Percentiles rank a stretch among this genome's conserved stretches.
These are phyloP conservation scores for Candida hungchunana DNA, from an alignment of 805 yeast genomes.

Conservation along the genomic window DNA sequence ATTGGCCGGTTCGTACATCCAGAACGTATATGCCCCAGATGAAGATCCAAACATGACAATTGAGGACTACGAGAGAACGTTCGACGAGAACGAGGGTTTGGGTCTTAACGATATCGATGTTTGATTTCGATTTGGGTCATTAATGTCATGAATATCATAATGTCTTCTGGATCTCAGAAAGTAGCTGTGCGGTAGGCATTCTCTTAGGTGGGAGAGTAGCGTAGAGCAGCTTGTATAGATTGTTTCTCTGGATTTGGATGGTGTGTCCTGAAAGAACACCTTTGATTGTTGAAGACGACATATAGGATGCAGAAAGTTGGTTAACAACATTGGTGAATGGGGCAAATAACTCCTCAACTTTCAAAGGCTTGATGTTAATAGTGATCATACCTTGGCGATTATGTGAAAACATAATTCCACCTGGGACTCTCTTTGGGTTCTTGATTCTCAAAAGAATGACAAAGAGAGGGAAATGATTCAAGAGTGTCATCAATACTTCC, in stretches of 20 bases:
- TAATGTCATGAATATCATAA: neutral
- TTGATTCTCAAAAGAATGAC: slow-evolving; percentile 74
- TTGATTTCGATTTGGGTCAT: too few relatives aligned
- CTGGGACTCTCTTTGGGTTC: slow-evolving; percentile 67
- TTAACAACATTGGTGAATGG: slow-evolving; percentile 41
- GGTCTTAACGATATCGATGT: slow-evolving; percentile 58
- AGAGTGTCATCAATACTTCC: slow-evolving; percentile 55
- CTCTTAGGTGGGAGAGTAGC: slow-evolving; percentile 43
- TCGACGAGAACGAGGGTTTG: slow-evolving; percentile 84
- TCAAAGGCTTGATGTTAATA: slow-evolving; percentile 43
- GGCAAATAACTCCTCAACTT: slow-evolving; percentile 40
- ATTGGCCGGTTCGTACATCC: slow-evolving; percentile 89
- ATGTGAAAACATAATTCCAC: slow-evolving; percentile 42
- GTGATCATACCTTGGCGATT: slow-evolving; percentile 22
- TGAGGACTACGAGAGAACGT: slow-evolving; percentile 87
- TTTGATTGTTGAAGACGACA: slow-evolving; percentile 37
- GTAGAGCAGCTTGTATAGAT: slow-evolving; percentile 47
- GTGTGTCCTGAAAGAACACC: slow-evolving; percentile 42
- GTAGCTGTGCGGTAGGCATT: slow-evolving; percentile 8
- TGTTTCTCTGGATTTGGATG: slow-evolving; percentile 41
- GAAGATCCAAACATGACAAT: slow-evolving; percentile 92
- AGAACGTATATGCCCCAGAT: slow-evolving; percentile 98
- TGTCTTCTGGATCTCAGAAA: slow-evolving; percentile 7
- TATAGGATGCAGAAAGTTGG: slow-evolving; percentile 38
- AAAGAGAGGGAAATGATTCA: slow-evolving; percentile 86